Conservation (phyloP, 305 asterid species). For the Fraxinus baroniana region DNA sequence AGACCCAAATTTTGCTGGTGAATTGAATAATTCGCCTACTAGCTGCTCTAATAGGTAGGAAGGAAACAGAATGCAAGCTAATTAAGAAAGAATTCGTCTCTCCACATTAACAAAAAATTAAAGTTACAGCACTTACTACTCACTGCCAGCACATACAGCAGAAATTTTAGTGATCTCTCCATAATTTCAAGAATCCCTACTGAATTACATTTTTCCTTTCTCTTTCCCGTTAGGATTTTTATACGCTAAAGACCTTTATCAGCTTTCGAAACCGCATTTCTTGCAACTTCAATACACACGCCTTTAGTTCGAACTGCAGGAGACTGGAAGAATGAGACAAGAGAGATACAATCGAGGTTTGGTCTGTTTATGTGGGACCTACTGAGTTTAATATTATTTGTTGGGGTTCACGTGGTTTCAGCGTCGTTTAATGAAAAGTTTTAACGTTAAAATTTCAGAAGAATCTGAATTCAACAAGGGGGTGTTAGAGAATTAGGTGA, state of each 20-base stretch:
- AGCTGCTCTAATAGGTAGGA: slow-evolving; percentile 6
- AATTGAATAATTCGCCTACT: slow-evolving; percentile 15
- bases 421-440: neutral
- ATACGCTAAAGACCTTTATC: neutral
- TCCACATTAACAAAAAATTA: neutral
- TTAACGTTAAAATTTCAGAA: slow-evolving; percentile 1
- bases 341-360: neutral
- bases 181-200: neutral
- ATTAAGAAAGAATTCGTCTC: neutral
- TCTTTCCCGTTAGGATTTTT: slow-evolving; percentile 1
- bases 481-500: neutral
- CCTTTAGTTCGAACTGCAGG: slow-evolving; percentile 22
- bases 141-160: slow-evolving; percentile 6
- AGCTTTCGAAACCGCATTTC: slow-evolving; percentile 4
- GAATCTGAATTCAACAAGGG: neutral
- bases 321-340: slow-evolving; percentile 7
- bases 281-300: neutral
- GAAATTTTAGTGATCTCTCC: slow-evolving; percentile 9
- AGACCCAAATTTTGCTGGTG: neutral
- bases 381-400: neutral
- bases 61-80: slow-evolving; percentile 21
- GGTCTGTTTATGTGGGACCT: neutral
- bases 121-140: neutral
- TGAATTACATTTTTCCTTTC: neutral
- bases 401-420: slow-evolving; percentile 7